Percentiles rank a stretch among this genome's conserved stretches.
Evolutionary conservation across 2,329 filamentous ascomycete species (phyloP).

Genomic region (Neofusicoccum sp.): DNA sequence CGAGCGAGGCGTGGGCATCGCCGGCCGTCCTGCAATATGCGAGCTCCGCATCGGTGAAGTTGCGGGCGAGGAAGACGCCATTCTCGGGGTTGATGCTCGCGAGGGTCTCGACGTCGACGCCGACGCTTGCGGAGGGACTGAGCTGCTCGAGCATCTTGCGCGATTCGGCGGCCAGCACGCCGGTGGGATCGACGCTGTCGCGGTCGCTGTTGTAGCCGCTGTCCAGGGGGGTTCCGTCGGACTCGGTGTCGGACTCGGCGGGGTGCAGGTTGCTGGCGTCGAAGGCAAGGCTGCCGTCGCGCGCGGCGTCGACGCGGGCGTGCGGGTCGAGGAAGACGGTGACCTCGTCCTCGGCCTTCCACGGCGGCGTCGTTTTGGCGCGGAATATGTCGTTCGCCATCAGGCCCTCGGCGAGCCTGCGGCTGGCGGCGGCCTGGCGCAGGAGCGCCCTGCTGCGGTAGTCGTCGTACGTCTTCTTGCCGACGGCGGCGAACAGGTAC

Average conservation of each 20-base stretch:
- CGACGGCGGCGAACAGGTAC: slow-evolving; percentile 27
- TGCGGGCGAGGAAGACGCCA: slow-evolving; percentile 21
- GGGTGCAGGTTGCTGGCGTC: background rate
- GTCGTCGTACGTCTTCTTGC: background rate
- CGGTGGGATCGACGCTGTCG: background rate
- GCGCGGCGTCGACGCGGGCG: background rate
- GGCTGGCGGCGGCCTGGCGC: background rate
- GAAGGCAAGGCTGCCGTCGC: background rate
- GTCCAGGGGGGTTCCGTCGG: background rate
- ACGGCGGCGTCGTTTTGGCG: background rate
- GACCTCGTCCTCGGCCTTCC: background rate
- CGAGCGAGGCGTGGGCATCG: slow-evolving; percentile 18
- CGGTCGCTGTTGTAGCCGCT: background rate
- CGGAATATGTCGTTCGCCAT: slow-evolving; percentile 8
- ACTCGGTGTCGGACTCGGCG: background rate
- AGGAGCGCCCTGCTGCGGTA: background rate
- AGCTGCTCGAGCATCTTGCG: background rate
- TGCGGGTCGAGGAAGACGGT: background rate
- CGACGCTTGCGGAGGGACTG: background rate
- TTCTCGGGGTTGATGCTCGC: background rate
- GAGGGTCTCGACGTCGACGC: slow-evolving; percentile 2
- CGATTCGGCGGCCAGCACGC: background rate
- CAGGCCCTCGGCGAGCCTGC: background rate
- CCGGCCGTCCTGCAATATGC: background rate
- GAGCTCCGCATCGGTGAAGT: slow-evolving; percentile 21